Evolutionary conservation across 176 grass and related monocot genomes (phyloP).

Genomic region (Eremochloa ophiuroides): DNA sequence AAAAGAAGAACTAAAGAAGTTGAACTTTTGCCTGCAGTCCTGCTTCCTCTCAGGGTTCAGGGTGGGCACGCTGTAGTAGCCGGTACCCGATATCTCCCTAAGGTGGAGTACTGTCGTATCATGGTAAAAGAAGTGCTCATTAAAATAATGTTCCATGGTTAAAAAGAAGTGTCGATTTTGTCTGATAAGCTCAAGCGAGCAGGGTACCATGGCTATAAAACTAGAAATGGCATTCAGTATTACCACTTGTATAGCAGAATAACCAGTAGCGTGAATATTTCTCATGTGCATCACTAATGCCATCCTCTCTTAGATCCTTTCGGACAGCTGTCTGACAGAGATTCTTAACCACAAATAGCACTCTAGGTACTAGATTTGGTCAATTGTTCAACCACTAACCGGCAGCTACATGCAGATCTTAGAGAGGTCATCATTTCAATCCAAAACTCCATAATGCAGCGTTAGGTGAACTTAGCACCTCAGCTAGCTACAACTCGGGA

Average conservation of each 20-base stretch:
- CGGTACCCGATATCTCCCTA: neutral
- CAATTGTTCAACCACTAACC: neutral
- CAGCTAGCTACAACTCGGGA: neutral
- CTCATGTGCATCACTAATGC: neutral
- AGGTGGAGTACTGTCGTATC: neutral
- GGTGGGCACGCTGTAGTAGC: neutral
- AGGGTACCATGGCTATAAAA: neutral
- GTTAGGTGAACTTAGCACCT: conserved; percentile 22
- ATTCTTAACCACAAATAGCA: conserved; percentile 5
- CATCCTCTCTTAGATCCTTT: neutral
- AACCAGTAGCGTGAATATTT: too few relatives aligned
- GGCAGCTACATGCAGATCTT: conserved; percentile 6
- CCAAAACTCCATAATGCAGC: neutral
- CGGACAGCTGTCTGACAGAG: conserved; percentile 13
- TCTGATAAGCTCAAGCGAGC: too few relatives aligned
- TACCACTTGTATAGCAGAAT: too few relatives aligned
- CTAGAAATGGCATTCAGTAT: neutral
- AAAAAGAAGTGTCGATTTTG: too few relatives aligned
- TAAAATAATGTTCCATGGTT: too few relatives aligned
- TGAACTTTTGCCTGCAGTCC: neutral
- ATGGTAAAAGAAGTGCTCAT: neutral
- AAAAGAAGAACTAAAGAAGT: too few relatives aligned
- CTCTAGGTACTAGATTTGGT: neutral
- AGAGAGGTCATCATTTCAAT: neutral
- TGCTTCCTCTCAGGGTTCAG: neutral